Percentiles rank a stretch among this genome's conserved stretches.
These are phyloP conservation scores for Trichoderma aggressivum DNA, from an alignment of 2,329 filamentous ascomycete species.

Conservation along the genomic window DNA sequence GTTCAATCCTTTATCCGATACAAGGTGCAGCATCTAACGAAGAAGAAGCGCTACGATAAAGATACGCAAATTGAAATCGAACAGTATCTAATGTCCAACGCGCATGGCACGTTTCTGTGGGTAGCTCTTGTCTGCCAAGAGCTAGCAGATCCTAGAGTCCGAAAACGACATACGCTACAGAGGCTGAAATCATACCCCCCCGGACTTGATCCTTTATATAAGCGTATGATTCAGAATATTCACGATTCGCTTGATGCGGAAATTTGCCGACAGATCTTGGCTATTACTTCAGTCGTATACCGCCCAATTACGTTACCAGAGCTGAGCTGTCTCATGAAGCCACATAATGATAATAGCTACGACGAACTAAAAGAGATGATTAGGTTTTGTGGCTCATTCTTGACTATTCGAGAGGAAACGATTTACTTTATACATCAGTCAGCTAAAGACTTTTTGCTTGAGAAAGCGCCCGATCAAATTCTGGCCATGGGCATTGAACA, in stretches of 20 bases:
- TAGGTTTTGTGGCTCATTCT: not conserved
- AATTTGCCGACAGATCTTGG: not conserved
- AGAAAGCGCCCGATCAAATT: not conserved
- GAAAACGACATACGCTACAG: not conserved
- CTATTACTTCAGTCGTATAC: not conserved
- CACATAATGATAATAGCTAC: not conserved
- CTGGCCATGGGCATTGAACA: not conserved
- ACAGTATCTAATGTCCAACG: not conserved
- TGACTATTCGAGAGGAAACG: not conserved
- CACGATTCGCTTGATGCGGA: not conserved
- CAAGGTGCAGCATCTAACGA: not conserved
- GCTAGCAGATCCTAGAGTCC: not conserved
- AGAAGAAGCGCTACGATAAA: not conserved
- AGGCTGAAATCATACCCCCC: not conserved
- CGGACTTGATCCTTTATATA: not conserved
- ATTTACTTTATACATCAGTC: not conserved
- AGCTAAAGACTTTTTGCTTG: not conserved
- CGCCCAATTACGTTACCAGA: not conserved
- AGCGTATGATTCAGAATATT: not conserved
- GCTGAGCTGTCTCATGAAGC: not conserved
- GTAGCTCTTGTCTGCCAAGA: not conserved
- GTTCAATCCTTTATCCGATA: not conserved
- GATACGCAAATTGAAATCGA: not conserved
- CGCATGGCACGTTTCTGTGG: not conserved
- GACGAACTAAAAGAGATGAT: not conserved